Base-by-base conservation (phyloP, 495 filamentous ascomycete species). In the Opeltia flavorubescens region DNA sequence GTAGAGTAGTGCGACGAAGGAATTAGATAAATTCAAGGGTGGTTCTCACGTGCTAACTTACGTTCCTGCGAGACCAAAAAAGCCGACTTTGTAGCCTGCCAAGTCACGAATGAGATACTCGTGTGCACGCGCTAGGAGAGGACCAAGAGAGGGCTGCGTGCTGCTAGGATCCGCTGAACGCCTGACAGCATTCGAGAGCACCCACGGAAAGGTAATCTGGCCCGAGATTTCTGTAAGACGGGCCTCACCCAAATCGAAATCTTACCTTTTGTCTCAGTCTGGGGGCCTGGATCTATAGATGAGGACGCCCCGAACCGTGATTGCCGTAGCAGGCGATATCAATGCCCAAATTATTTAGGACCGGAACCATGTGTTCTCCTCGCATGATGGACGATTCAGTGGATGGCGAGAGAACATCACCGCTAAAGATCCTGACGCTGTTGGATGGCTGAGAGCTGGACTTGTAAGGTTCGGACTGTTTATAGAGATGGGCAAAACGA, bases 11-110 rank as follows among this genome's bases (percentile, higher is more conserved):
- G 18, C 11, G n/a, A 30, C 8, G 3, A 15, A 25, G 9, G 9
- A 30, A 24, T 11, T n/a, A 5, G 18, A n/a, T 5, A 25, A 4
- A 30, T 17, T 38, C 1, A 18, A 30, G 6, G 18, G 2, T 5
- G 1, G 3, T 17, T n/a, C 7, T 8, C 34, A 17, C 15, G 6
- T 7, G 28, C 12, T 35, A 20, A n/a, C 44, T 36, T 46, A 46
- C 44, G 44, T 46, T 29, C 44, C 44, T 46, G 44, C 44, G 15
- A 38, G 34, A 38, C 34, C 34, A 15, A 38, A 38, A 5, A 46
- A 46, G 13, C 44, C 44, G 15, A 46, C 7, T 28, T 23, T 46
- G 24, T 30, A 46, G 2, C 44, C 44, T 24, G 24, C 44, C 9
- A 34, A n/a, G 18, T 46, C 44, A 9, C 33, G 28, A 23, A 46